Conservation (phyloP, 768 basidiomycete species). For the Russula earlei region DNA sequence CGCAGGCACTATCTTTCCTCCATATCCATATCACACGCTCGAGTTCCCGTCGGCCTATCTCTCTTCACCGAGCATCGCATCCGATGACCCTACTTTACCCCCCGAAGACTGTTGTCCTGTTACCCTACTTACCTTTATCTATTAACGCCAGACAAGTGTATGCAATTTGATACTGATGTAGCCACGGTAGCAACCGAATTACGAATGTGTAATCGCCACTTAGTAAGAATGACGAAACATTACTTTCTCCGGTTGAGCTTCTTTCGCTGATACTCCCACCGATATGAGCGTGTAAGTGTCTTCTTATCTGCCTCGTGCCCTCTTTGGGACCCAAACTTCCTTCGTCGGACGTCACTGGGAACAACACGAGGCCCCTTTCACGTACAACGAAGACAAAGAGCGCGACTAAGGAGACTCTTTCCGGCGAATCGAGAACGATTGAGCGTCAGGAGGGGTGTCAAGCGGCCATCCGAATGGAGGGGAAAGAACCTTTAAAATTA, state of each 20-base stretch:
- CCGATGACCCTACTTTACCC: conserved; percentile 7
- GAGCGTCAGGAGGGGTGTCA: conserved; percentile 3
- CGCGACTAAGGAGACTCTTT: conserved; percentile 5
- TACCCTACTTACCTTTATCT: conserved; percentile 16
- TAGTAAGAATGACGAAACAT: conserved; percentile 9
- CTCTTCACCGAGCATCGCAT: background rate
- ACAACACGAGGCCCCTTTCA: conserved; percentile 6
- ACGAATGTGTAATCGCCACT: conserved; percentile 5
- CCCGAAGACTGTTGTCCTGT: background rate
- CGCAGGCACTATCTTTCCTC: background rate
- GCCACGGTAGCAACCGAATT: conserved; percentile 10
- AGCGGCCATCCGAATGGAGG: conserved; percentile 4
- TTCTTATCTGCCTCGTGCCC: conserved; percentile 15
- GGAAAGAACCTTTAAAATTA: conserved; percentile 9
- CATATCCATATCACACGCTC: background rate
- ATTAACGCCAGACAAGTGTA: background rate
- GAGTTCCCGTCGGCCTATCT: background rate
- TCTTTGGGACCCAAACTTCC: conserved; percentile 8
- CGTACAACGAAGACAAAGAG: conserved; percentile 15
- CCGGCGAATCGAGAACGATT: conserved; percentile 11
- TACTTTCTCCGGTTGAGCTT: background rate
- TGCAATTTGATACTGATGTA: conserved; percentile 5
- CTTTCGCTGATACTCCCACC: conserved; percentile 15
- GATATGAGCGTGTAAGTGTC: conserved; percentile 15
- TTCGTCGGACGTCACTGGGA: conserved; percentile 7